Evolutionary conservation across 2,329 filamentous ascomycete species (phyloP), one percentile per base, ranked within the genome.

Genomic region (Davidsoniella australis): DNA sequence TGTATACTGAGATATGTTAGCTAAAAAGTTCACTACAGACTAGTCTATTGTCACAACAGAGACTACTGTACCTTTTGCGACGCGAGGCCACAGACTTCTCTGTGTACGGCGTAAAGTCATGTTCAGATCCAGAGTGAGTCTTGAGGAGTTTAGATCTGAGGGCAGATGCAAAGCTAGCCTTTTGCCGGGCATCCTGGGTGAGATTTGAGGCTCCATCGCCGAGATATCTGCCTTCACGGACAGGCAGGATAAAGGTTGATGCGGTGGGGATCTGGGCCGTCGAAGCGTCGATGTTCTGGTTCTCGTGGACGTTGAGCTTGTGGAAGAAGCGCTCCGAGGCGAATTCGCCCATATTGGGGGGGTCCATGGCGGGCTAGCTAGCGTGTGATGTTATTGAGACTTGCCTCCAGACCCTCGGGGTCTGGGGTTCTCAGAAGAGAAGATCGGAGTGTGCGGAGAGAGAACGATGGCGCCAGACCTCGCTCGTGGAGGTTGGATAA

Each of bases 341-440:
- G 63, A 81, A 81, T 61, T 81, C 77, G 53, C 76, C 78, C 54
- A 77, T 68, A 55, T 79, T 76, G 56, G 71, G 68, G 58, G 73
- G 74, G 55, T 80, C 76, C 75, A 79, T 78, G 58, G 62, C 45
- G 24, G 26, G 10, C 26, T 36, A 8, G 10, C 26, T 33, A 12
- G 18, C 16, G 37, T 45, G 44, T 2, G 23, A 18, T 18, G 42
- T 10, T 36, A 23, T 36, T 40, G 43, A 47, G 48, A 47, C 17
- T 18, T 41, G 46, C 45, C 43, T 47, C 41, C 46, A 49, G 46
- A 48, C 46, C 47, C 43, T 42, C 41, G 47, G 45, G 44, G 45
- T 45, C 49, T 47, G 49, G 40, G 45, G 38, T 41, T 33, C 29
- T 33, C 12, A 36, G 33, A 51, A 45, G 24, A 45, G 40, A 37